Percentiles rank a stretch among this genome's conserved stretches.
Evolutionary conservation across 495 filamentous ascomycete genomes (phyloP).

Genomic region (Neurospora sp.): DNA sequence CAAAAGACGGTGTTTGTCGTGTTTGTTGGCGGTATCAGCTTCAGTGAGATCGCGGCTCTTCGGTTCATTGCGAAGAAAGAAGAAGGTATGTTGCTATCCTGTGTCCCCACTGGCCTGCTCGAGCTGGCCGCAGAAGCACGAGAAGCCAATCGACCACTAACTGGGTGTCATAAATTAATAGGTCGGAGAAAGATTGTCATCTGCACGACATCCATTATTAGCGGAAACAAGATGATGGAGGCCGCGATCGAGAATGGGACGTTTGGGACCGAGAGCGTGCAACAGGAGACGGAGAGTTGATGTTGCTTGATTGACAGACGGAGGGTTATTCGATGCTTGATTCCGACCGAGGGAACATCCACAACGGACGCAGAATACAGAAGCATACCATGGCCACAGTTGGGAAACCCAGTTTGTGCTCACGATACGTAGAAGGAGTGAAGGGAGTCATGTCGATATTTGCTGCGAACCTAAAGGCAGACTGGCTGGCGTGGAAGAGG

Average conservation of each 20-base stretch:
- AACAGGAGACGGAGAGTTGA: neutral
- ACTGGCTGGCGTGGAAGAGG: conserved; percentile 1
- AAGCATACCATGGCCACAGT: neutral
- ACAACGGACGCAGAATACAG: neutral
- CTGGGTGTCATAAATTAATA: conserved; percentile 13
- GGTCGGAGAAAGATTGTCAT: conserved; percentile 73
- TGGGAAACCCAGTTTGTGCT: neutral
- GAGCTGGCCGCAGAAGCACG: neutral
- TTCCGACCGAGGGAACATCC: neutral
- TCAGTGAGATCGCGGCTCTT: conserved; percentile 90
- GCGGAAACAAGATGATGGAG: conserved; percentile 82
- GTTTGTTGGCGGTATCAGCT: conserved; percentile 88
- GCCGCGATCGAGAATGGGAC: conserved; percentile 65
- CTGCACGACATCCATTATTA: conserved; percentile 84
- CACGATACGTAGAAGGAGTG: neutral
- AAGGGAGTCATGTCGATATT: neutral
- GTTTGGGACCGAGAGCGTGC: conserved; percentile 41
- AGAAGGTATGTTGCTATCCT: conserved; percentile 45
- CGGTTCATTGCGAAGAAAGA: conserved; percentile 82
- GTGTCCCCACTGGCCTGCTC: neutral
- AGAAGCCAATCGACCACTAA: conserved; percentile 5
- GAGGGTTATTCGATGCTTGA: neutral
- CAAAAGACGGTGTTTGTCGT: conserved; percentile 86
- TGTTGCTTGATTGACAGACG: neutral
- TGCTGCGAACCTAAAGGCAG: conserved; percentile 9